Base-by-base conservation (phyloP, 2,329 filamentous ascomycete species). In the Fusarium sp. region DNA sequence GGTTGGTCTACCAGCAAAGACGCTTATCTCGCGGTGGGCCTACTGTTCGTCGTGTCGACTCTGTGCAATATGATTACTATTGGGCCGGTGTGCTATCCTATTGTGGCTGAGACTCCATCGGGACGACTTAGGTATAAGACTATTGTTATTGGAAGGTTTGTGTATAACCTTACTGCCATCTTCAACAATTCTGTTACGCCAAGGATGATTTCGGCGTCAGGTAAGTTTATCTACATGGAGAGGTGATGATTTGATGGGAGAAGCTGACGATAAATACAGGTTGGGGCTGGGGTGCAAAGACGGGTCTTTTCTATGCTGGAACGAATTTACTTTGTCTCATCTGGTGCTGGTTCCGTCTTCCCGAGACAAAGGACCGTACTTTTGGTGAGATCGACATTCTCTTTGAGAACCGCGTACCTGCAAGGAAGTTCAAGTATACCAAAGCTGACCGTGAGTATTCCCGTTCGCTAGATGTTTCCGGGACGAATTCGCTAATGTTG, bases 101-200 rank as follows among this genome's bases (percentile, higher is more conserved):
- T 83, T 31, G 80, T 83, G 1, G 76, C 82, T 3, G 82, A 84
- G 73, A 78, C 81, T 5, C 83, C 85, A 0, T 85, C 85, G 0
- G 82, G 81, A 4, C 80, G 85, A 16, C 80, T 87, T 4, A 80
- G 83, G 15, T 81, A 82, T 38, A 85, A 86, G 77, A 86, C 85
- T 1, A 83, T 86, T 2, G 82, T 83, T 3, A 77, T 87, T 16
- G 82, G 83, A 0, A 75, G 85, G 12, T 82, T 81, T 45, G 76
- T 82, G 10, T 86, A 86, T 73, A 84, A 86, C 59, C 71, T 85
- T 5, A 77, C 79, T 45, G 81, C 80, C 55, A 82, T 87, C 24
- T 72, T 83, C n/a, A 79, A 82, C 42, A 82, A 81, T n/a, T 65
- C 81, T 4, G 73, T 81, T 14, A 80, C 84, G 5, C 82, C 83